Evolutionary conservation across 352 stramenopile species (phyloP), one percentile per base, ranked within the genome.

Genomic region (Aphanomyces euteiches): DNA sequence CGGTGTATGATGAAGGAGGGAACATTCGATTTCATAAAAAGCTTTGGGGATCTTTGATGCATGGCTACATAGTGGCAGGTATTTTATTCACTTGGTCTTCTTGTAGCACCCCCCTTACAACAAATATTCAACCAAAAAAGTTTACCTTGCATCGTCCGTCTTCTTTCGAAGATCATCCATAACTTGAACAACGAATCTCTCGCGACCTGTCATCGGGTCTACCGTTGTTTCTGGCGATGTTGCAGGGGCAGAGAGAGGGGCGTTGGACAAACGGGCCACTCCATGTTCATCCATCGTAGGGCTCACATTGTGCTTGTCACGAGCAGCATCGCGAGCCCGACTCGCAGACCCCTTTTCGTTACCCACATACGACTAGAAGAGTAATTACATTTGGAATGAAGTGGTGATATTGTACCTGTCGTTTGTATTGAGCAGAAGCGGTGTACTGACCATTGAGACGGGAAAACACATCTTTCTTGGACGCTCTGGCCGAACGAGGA

Each of bases 391-490:
- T 4, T 17, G 15, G 10, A 17, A 64, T 19, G 34, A 45, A 7
- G 19, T 19, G 13, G 3, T 48, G 39, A 10, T 17, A 50, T 4
- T 37, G 57, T 70, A 70, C 75, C 47, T 95, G 84, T 34, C 86
- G 81, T 56, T 95, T 95, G 72, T 74, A 93, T 67, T 95, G 85
- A 7, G 87, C 85, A 17, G 87, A 93, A 10, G 84, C 82, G 2
- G 87, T 95, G 75, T 93, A 95, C 50, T 92, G 84, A 15, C 81
- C 85, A 7, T 85, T 86, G 40, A 95, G 78, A 21, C 87, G 75
- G 7, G 85, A 90, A 80, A 93, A 95, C 10, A 95, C 87, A 59
- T 95, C 87, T 36, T 75, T 73, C 28, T 88, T 79, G 19, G 67
- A 47, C n/a, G 61, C 47, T 28, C 28, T 28, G 28, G 28, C 28